Base-by-base conservation (phyloP, 2,329 filamentous ascomycete genomes). In the Ascochyta clinopodiicola region DNA sequence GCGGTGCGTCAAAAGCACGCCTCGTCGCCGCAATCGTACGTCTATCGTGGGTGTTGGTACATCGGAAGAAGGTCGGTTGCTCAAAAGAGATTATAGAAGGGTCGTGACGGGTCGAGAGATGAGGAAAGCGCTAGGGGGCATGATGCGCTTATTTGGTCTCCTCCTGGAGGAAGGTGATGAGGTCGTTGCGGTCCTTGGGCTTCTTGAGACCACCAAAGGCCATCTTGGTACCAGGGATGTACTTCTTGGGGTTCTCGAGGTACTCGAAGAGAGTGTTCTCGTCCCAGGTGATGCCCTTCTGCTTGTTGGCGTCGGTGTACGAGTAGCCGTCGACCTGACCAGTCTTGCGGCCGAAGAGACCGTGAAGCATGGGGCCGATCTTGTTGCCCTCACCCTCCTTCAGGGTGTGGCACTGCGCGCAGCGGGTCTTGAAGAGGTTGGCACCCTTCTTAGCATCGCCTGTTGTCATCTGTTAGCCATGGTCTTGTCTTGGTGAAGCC, bases 201-300 rank as follows among this genome's bases (percentile, higher is more conserved):
- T 99, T 99, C 93, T 99, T 99, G 77, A 99, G 87, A 80, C 95
- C 95, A 83, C 95, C 95, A 79, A 98, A 99, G 74, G 95, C 95
- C 95, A 99, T 99, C 92, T 98, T 99, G 84, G 95, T 99, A 72
- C 95, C 95, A 71, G 95, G 95, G 67, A 99, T 97, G 88, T 93
- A 99, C 87, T 98, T 98, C 90, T 99, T 99, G 83, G 95, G 95
- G 90, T 98, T 98, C 88, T 99, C 95, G 75, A 99, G 93, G 88
- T 99, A 99, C 69, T 88, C 86, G 82, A 96, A 98, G 73, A 99
- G 86, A 80, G 91, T 90, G 66, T 87, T 79, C 77, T 96, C 88
- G 70, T 92, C 82, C 95, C 95, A 99, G 73, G 81, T 85, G 72
- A 99, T 87, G 74, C 89, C 93, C 85, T 96, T 96, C 77, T 89